phyloP scores from a whole-genome alignment of 345 rosid genomes.

The Lepidium aucheri region DNA sequence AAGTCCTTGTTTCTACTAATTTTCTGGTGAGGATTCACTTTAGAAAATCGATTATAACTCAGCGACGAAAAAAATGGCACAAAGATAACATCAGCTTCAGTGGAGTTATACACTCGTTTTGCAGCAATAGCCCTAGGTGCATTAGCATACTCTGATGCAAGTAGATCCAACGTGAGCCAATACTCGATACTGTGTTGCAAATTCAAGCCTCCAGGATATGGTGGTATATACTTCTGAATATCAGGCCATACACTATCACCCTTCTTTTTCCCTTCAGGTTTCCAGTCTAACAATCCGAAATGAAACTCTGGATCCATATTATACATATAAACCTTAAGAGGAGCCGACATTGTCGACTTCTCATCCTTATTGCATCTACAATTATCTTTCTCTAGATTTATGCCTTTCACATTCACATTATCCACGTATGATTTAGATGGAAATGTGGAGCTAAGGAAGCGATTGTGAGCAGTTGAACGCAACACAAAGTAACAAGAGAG shows the following conservation, averaged over 20 bases:
- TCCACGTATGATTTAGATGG: constrained; percentile 23
- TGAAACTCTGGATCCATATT: constrained; percentile 86
- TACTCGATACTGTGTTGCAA: constrained; percentile 94
- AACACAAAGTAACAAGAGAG: constrained; percentile 71
- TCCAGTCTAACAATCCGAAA: constrained; percentile 81
- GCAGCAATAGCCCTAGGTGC: constrained; percentile 42
- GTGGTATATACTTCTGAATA: constrained; percentile 42
- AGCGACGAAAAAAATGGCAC: constrained; percentile 90
- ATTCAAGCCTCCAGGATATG: constrained; percentile 87
- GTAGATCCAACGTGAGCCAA: constrained; percentile 96
- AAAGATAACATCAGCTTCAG: constrained; percentile 76
- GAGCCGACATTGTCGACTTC: neutral
- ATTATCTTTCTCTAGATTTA: neutral
- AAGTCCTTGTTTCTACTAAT: constrained; percentile 51
- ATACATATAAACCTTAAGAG: constrained; percentile 87
- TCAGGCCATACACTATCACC: constrained; percentile 70
- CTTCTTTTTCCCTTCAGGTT: constrained; percentile 26
- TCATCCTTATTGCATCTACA: constrained; percentile 13
- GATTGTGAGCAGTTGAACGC: constrained; percentile 45
- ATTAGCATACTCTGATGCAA: constrained; percentile 52
- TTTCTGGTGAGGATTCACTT: constrained; percentile 60
- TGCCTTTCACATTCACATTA: constrained; percentile 8
- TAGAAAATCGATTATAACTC: constrained; percentile 69
- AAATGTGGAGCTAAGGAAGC: constrained; percentile 29
- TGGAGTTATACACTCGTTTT: constrained; percentile 63